Percentiles rank a stretch among this genome's conserved stretches.
Conservation (phyloP, 2,329 filamentous ascomycete genomes). For the Tympanopsis confertula region DNA sequence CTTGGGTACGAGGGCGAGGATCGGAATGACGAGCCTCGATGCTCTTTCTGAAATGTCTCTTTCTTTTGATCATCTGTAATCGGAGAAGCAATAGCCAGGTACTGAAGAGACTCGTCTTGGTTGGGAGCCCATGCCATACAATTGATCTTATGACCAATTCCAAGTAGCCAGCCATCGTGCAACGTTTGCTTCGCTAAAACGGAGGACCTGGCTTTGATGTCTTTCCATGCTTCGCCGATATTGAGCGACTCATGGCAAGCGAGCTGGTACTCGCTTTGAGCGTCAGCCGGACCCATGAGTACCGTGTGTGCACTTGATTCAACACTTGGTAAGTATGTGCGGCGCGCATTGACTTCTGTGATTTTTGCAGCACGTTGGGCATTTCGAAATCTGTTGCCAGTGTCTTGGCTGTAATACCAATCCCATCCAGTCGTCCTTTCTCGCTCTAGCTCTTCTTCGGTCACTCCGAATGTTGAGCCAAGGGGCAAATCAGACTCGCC, state of each 20-base stretch:
- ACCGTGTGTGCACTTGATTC: constrained; percentile 17
- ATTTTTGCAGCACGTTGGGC: constrained; percentile 11
- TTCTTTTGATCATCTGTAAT: constrained; percentile 21
- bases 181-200: constrained; percentile 17
- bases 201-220: constrained; percentile 25
- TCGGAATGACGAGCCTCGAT: constrained; percentile 33
- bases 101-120: constrained; percentile 32
- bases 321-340: constrained; percentile 13
- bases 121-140: constrained; percentile 33
- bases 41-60: constrained; percentile 14
- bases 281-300: constrained; percentile 19
- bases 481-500: constrained; percentile 20
- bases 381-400: constrained; percentile 24
- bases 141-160: constrained; percentile 39
- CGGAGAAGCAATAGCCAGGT: constrained; percentile 36
- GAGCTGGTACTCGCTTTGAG: constrained; percentile 31
- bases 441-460: constrained; percentile 21
- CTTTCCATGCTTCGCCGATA: not conserved
- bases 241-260: constrained; percentile 24
- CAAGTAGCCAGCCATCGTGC: constrained; percentile 39
- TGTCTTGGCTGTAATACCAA: constrained; percentile 35
- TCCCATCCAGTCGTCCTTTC: constrained; percentile 34
- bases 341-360: not conserved
- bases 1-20: constrained; percentile 32
- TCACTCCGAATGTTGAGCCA: constrained; percentile 26